Conservation (phyloP, 257 asterid species). For the Forsythia suspensa region DNA sequence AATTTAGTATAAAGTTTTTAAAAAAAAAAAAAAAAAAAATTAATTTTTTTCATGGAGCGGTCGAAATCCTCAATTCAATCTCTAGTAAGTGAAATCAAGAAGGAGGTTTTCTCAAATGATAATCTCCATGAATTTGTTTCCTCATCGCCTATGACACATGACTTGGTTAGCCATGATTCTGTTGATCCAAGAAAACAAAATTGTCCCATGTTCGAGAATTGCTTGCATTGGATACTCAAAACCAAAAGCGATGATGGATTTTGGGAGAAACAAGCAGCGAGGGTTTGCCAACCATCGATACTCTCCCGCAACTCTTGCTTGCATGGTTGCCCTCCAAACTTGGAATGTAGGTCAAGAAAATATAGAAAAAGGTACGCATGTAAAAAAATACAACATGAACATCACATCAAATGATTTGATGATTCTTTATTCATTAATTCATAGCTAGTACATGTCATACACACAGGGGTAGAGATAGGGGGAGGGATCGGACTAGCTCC, state of each 20-base stretch:
- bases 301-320: slow-evolving; percentile 55
- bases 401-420: neutral
- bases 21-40: neutral
- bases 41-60: slow-evolving; percentile 27
- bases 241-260: slow-evolving; percentile 48
- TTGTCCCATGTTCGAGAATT: slow-evolving; percentile 43
- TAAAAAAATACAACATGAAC: no score
- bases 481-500: no score
- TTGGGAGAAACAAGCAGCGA: slow-evolving; percentile 44
- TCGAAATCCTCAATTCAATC: slow-evolving; percentile 28
- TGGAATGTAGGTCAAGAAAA: slow-evolving; percentile 43
- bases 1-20: neutral
- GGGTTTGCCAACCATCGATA: slow-evolving; percentile 41
- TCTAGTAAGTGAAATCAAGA: slow-evolving; percentile 38
- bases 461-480: no score
- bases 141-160: slow-evolving; percentile 56
- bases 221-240: slow-evolving; percentile 47
- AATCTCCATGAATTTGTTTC: slow-evolving; percentile 17
- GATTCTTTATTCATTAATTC: no score
- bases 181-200: neutral
- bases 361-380: slow-evolving; percentile 36
- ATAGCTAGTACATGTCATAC: no score
- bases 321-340: slow-evolving; percentile 42
- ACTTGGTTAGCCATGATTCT: slow-evolving; percentile 67
- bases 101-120: slow-evolving; percentile 26